These are phyloP conservation scores for Phytophthora tentaculata DNA, from an alignment of 352 stramenopile genomes.

Conservation along the genomic window DNA sequence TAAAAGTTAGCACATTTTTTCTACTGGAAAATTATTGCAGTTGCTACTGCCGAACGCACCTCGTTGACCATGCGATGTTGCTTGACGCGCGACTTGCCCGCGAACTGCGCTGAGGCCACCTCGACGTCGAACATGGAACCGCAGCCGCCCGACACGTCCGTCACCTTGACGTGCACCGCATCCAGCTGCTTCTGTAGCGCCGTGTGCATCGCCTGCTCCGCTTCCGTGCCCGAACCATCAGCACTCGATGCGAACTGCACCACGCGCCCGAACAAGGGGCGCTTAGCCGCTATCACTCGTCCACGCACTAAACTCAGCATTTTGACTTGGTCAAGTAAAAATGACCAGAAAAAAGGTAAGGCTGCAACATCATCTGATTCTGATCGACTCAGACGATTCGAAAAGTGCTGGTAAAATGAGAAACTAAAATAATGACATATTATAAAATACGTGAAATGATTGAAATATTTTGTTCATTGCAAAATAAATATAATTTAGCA, in stretches of 20 bases:
- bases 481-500: too few relatives aligned
- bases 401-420: background rate
- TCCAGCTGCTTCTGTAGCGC: conserved; percentile 63
- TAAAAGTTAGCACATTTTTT: background rate
- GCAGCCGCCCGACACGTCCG: conserved; percentile 89
- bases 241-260: conserved; percentile 30
- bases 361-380: background rate
- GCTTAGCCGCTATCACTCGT: conserved; percentile 31
- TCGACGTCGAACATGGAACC: conserved; percentile 91
- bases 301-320: conserved; percentile 32
- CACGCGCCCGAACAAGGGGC: conserved; percentile 13
- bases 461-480: background rate
- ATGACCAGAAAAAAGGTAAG: background rate
- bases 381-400: background rate
- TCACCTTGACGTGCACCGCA: conserved; percentile 83
- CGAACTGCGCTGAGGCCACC: conserved; percentile 81
- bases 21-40: background rate
- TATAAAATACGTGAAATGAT: too few relatives aligned
- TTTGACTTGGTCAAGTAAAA: conserved; percentile 11
- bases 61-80: conserved; percentile 90
- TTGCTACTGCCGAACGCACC: conserved; percentile 30
- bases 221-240: conserved; percentile 37
- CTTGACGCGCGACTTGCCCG: conserved; percentile 83
- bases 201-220: conserved; percentile 75
- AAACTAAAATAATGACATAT: background rate